A percentile compares a stretch with the other conserved stretches of the same genome.
These are phyloP conservation scores for Camellia japonica DNA, from an alignment of 148 eudicot genomes.

Conservation along the genomic window DNA sequence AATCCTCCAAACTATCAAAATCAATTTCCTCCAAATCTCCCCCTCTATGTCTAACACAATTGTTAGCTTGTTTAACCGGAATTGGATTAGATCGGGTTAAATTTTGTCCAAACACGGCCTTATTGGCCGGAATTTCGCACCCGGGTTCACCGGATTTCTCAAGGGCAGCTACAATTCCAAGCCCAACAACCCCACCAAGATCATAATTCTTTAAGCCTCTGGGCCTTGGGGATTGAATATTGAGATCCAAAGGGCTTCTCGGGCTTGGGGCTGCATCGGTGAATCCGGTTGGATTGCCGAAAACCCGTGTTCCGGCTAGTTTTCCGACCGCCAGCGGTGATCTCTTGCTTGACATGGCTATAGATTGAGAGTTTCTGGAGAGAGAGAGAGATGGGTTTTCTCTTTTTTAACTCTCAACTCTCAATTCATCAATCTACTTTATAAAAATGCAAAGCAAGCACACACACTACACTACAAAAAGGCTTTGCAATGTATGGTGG, in stretches of 20 bases:
- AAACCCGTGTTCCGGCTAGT: background rate
- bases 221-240: constrained; percentile 45
- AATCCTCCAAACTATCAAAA: constrained; percentile 43
- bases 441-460: background rate
- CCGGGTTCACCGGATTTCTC: constrained; percentile 27
- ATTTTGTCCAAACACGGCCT: constrained; percentile 30
- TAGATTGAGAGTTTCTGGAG: background rate
- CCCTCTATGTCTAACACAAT: constrained; percentile 3
- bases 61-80: constrained; percentile 24
- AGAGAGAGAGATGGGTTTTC: background rate
- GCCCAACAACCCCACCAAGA: constrained; percentile 62
- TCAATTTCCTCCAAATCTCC: constrained; percentile 17
- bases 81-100: constrained; percentile 37
- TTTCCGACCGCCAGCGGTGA: constrained; percentile 26
- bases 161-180: constrained; percentile 70
- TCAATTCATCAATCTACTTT: constrained; percentile 8
- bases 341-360: constrained; percentile 41
- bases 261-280: constrained; percentile 34
- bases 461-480: background rate
- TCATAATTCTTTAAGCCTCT: constrained; percentile 39
- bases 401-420: too few species aligned
- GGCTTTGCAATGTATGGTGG: constrained; percentile 25
- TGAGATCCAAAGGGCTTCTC: constrained; percentile 37
- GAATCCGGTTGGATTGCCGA: constrained; percentile 17
- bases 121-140: constrained; percentile 27